Evolutionary conservation across 208 protist genomes (phyloP).

Genomic region (Trichomonas tenax): DNA sequence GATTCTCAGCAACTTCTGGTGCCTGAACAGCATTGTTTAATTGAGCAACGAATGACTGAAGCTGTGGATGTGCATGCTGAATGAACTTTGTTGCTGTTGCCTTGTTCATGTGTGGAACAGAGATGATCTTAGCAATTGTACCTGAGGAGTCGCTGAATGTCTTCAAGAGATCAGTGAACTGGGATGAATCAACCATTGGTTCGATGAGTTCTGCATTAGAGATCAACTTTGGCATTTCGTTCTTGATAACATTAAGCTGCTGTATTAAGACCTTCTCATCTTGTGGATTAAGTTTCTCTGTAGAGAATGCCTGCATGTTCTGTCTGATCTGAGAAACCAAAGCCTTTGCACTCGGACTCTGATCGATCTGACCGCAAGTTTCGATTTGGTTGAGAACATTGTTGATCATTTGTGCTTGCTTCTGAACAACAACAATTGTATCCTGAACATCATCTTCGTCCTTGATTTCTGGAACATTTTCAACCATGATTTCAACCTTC

Average conservation of each 20-base stretch:
- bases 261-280: not conserved
- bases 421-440: not conserved
- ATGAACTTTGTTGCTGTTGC: not conserved
- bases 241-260: not conserved
- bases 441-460: not conserved
- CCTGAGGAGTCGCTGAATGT: not conserved
- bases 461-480: not conserved
- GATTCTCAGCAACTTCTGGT: not conserved
- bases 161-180: not conserved
- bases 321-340: not conserved
- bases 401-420: not conserved
- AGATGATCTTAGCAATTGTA: not conserved
- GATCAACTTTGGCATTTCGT: not conserved
- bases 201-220: not conserved
- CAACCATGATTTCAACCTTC: not conserved
- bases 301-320: not conserved
- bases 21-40: not conserved
- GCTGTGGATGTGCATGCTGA: not conserved
- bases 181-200: not conserved
- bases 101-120: not conserved
- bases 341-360: not conserved
- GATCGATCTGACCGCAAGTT: not conserved
- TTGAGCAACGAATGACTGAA: not conserved
- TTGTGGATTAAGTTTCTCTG: not conserved
- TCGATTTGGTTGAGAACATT: not conserved